Base-by-base conservation (phyloP, 345 rosid genomes). In the Hevea brasiliensis region DNA sequence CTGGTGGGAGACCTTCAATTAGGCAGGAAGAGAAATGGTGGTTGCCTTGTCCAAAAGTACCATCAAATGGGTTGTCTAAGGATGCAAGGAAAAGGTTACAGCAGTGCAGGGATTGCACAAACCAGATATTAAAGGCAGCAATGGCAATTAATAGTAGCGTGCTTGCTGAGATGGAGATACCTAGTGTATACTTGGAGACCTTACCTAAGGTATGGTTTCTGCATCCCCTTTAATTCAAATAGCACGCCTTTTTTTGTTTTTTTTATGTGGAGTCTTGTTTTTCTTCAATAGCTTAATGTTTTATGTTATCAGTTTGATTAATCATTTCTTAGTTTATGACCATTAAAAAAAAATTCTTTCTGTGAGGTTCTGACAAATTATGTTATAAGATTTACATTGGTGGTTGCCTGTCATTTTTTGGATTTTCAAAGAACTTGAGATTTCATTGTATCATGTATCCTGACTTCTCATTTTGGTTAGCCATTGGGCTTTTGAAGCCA, bases 1-100 rank as follows among this genome's bases (percentile, higher is more conserved):
- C 87, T 27, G 77, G 80, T 48, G 92, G 87, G 61, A 80, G 90
- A 71, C 92, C 88, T 18, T 90, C 94, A 0, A 81, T 87, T 80
- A 88, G 99, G 88, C 96, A 96, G 88, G 98, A 96, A 74, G 99
- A 96, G 65, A 89, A 89, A 71, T 89, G 94, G 97, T 89, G 97
- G 97, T 71, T 87, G 77, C 92, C 96, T 0, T 89, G 92, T 72
- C 99, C 99, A 0, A 93, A 89, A 84, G 85, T 96, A 40, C 95
- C 93, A 0, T 70, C 87, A 58, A 84, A 84, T 57, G 96, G 99
- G 48, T 80, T 96, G 80, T 93, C 95, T 0, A 88, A 88, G 50
- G 98, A 87, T 59, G 74, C 88, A 0, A 91, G 94, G 80, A 93
- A 90, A 87, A 87, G 83, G 55, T 72, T 96, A 75, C 96, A 91